These are phyloP conservation scores for Yamadazyma songkhlaensis DNA, from an alignment of 1,139 yeast species.

Conservation along the genomic window DNA sequence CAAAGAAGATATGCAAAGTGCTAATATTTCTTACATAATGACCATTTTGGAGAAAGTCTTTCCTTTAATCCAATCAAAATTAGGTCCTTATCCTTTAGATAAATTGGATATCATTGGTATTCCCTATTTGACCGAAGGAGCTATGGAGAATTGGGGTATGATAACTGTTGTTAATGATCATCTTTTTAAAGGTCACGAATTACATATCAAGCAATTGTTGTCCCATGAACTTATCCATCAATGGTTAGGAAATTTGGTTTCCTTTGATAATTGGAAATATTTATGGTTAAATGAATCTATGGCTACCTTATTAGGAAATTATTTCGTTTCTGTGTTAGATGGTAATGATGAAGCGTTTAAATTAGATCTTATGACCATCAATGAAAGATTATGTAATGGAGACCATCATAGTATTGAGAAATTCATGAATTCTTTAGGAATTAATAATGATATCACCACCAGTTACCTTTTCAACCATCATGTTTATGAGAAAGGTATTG, in stretches of 20 bases:
- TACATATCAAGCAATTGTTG: slow-evolving; percentile 51
- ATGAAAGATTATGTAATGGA: slow-evolving; percentile 30
- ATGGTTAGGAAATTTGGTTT: slow-evolving; percentile 68
- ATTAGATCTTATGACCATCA: slow-evolving; percentile 28
- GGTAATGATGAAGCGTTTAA: slow-evolving; percentile 18
- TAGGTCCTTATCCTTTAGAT: slow-evolving; percentile 52
- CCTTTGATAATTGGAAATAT: slow-evolving; percentile 65
- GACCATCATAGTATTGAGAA: slow-evolving; percentile 32
- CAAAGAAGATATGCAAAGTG: slow-evolving; percentile 37
- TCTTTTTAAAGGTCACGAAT: slow-evolving; percentile 12
- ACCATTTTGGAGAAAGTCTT: slow-evolving; percentile 43
- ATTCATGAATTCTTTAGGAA: slow-evolving; percentile 22
- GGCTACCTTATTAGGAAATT: slow-evolving; percentile 66
- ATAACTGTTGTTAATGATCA: slow-evolving; percentile 49
- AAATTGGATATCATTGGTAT: slow-evolving; percentile 65
- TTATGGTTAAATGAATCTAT: slow-evolving; percentile 75
- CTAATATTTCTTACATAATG: slow-evolving; percentile 43
- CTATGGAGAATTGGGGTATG: slow-evolving; percentile 78
- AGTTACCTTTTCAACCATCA: slow-evolving; percentile 45
- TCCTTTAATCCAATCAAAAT: slow-evolving; percentile 41
- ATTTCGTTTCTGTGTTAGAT: slow-evolving; percentile 31
- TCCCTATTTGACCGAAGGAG: slow-evolving; percentile 72
- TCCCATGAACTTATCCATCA: slow-evolving; percentile 76
- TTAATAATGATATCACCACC: slow-evolving; percentile 19
- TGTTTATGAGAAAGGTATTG: slow-evolving; percentile 65